Percentiles rank a stretch among this genome's conserved stretches.
Conservation (phyloP, 495 filamentous ascomycete species). For the Thozetella sp. region DNA sequence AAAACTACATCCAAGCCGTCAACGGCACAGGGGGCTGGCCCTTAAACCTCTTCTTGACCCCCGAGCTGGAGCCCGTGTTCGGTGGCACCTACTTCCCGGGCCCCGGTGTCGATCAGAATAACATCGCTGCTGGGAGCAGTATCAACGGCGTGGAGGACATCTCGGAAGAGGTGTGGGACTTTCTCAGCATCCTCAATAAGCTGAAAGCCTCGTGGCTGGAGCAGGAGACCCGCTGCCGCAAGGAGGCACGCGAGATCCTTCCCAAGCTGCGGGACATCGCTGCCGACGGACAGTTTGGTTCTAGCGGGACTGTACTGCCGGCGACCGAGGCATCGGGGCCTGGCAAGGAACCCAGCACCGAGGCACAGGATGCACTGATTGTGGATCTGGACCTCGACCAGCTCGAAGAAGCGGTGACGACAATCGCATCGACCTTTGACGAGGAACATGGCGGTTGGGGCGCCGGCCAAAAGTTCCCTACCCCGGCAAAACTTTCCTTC, state of each 20-base stretch:
- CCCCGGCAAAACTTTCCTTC: slow-evolving; percentile 81
- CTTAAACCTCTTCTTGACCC: slow-evolving; percentile 93
- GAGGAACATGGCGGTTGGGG: slow-evolving; percentile 78
- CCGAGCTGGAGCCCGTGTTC: slow-evolving; percentile 89
- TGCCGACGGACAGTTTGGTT: slow-evolving; percentile 76
- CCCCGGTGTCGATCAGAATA: slow-evolving; percentile 57
- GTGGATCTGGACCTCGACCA: slow-evolving; percentile 84
- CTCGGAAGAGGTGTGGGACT: slow-evolving; percentile 44
- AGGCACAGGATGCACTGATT: neutral
- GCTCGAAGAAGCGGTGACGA: slow-evolving; percentile 83
- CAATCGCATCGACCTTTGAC: slow-evolving; percentile 81
- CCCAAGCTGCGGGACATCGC: slow-evolving; percentile 82
- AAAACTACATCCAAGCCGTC: slow-evolving; percentile 96
- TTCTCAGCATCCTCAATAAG: slow-evolving; percentile 82
- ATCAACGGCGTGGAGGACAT: slow-evolving; percentile 21
- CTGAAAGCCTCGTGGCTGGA: slow-evolving; percentile 81
- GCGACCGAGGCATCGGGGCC: neutral
- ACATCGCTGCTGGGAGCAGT: slow-evolving; percentile 25
- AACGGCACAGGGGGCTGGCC: slow-evolving; percentile 95
- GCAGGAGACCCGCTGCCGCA: slow-evolving; percentile 77
- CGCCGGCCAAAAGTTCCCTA: slow-evolving; percentile 85
- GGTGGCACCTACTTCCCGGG: slow-evolving; percentile 98
- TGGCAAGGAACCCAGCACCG: neutral
- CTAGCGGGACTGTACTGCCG: slow-evolving; percentile 18
- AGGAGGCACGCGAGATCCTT: slow-evolving; percentile 81